Conservation (phyloP, 2,329 filamentous ascomycete species). For the Sarocladiaceae sp. region DNA sequence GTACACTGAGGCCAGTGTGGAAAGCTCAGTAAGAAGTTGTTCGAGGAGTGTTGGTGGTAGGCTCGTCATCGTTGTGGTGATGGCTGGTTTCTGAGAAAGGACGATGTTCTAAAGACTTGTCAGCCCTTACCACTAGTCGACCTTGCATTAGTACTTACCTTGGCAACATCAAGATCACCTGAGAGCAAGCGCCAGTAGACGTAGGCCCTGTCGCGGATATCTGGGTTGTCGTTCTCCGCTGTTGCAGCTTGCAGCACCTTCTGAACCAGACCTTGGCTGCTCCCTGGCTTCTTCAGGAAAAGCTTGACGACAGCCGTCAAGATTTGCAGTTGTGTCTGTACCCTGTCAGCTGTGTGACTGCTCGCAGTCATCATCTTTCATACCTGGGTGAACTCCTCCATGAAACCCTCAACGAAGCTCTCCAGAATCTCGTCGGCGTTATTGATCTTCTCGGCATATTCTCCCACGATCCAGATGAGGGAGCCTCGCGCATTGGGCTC, state of each 20-base stretch:
- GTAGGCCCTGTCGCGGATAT: slow-evolving; percentile 94
- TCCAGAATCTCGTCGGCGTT: slow-evolving; percentile 94
- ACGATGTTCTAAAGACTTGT: slow-evolving; percentile 60
- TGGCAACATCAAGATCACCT: slow-evolving; percentile 83
- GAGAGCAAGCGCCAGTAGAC: slow-evolving; percentile 97
- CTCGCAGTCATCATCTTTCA: background rate
- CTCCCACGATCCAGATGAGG: slow-evolving; percentile 97
- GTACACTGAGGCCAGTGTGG: slow-evolving; percentile 93
- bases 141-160: slow-evolving; percentile 44
- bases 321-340: slow-evolving; percentile 91
- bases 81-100: slow-evolving; percentile 88
- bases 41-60: slow-evolving; percentile 79
- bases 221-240: slow-evolving; percentile 92
- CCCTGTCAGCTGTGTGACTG: background rate
- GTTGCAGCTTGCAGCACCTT: slow-evolving; percentile 92
- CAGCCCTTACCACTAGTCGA: background rate
- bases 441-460: slow-evolving; percentile 98
- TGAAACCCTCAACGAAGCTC: slow-evolving; percentile 88
- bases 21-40: slow-evolving; percentile 83
- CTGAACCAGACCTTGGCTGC: slow-evolving; percentile 83
- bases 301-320: slow-evolving; percentile 95
- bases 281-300: slow-evolving; percentile 93
- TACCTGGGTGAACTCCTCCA: slow-evolving; percentile 93
- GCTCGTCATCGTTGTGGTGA: slow-evolving; percentile 88
- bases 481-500: slow-evolving; percentile 87